Conservation (phyloP, 192 early-diverging fungal genomes). For the Pecoramyces ruminantium region DNA sequence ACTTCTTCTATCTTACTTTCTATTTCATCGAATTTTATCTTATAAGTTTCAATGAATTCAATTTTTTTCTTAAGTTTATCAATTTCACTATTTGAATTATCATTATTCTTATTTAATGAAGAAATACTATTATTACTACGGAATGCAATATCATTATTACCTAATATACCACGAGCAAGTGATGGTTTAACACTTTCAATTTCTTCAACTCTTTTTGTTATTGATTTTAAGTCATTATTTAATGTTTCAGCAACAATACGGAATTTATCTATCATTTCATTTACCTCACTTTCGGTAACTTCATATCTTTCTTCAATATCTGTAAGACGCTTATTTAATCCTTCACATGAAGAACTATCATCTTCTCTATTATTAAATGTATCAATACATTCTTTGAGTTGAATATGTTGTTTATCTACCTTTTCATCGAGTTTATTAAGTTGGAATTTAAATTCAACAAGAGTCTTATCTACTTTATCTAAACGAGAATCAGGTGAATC, state of each 20-base stretch:
- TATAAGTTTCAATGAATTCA: background rate
- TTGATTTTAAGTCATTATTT: background rate
- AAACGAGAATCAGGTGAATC: background rate
- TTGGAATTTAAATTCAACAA: background rate
- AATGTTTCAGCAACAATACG: background rate
- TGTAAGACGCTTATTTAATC: background rate
- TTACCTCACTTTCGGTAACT: background rate
- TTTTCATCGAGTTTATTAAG: background rate
- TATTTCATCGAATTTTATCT: background rate
- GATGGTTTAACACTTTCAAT: background rate
- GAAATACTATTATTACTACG: background rate
- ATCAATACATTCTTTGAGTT: background rate
- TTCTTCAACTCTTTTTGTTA: background rate
- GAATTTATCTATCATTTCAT: background rate
- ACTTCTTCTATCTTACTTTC: background rate
- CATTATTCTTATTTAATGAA: background rate
- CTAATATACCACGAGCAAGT: no score
- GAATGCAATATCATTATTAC: no score
- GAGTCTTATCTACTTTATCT: background rate
- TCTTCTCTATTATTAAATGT: background rate
- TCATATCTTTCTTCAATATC: background rate
- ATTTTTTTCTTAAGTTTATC: background rate
- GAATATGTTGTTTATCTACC: background rate
- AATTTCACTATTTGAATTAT: background rate
- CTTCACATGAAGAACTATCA: background rate